These are phyloP conservation scores for Pistacia atlantica DNA, from an alignment of 345 rosid species.

Conservation along the genomic window DNA sequence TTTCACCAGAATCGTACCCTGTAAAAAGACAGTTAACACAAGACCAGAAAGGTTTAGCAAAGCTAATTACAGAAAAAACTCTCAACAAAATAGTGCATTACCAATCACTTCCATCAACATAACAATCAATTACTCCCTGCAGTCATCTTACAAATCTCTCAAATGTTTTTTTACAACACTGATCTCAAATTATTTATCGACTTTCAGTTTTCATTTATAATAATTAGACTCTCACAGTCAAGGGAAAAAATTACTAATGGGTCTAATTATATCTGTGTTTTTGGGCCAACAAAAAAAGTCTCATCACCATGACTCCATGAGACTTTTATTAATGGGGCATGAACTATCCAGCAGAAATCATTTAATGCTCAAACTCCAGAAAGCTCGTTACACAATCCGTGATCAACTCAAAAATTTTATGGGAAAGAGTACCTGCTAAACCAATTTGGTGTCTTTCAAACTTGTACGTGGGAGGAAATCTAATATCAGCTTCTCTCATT, in stretches of 20 bases:
- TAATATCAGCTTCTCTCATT: conserved; percentile 80
- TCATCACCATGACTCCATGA: background rate
- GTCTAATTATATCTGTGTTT: background rate
- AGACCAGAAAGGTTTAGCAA: background rate
- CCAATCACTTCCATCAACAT: background rate
- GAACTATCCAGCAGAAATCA: background rate
- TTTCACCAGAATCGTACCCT: conserved; percentile 90
- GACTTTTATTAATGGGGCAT: background rate
- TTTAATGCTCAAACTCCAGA: background rate
- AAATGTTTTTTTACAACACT: too few species aligned
- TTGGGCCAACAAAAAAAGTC: background rate
- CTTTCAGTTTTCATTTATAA: too few species aligned
- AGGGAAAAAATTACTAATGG: too few species aligned
- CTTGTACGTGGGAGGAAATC: conserved; percentile 86
- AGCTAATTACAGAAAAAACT: background rate
- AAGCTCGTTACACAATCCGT: background rate
- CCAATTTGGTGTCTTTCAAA: conserved; percentile 73
- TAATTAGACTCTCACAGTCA: too few species aligned
- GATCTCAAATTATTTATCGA: too few species aligned
- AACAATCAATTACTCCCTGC: too few species aligned
- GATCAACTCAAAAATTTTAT: background rate
- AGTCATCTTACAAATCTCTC: too few species aligned
- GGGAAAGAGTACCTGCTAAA: conserved; percentile 52
- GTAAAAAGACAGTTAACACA: conserved; percentile 16
- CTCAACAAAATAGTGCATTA: background rate